Percentiles rank a stretch among this genome's conserved stretches.
Evolutionary conservation across 495 filamentous ascomycete genomes (phyloP).

Genomic region (Talaromyces trachyspermus): DNA sequence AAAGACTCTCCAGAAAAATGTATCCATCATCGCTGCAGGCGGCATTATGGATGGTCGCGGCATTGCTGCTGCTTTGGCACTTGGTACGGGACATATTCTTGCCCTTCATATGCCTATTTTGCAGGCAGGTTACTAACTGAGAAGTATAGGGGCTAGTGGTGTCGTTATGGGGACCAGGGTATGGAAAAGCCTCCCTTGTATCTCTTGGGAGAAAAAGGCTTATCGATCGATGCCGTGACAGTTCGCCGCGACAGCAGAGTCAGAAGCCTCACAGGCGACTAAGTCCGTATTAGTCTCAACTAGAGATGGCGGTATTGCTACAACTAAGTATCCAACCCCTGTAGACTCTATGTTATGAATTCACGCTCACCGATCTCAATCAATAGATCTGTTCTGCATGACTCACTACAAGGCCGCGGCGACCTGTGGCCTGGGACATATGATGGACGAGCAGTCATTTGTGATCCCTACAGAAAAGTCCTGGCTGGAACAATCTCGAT

Average conservation of each 20-base stretch:
- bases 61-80: slow-evolving; percentile 49
- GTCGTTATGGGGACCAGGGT: slow-evolving; percentile 59
- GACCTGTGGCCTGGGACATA: slow-evolving; percentile 22
- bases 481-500: slow-evolving; percentile 10
- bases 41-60: slow-evolving; percentile 56
- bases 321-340: slow-evolving; percentile 18
- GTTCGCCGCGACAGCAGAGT: slow-evolving; percentile 20
- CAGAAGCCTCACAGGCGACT: slow-evolving; percentile 13
- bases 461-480: slow-evolving; percentile 14
- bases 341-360: slow-evolving; percentile 18
- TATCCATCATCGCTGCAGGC: slow-evolving; percentile 57
- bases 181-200: not conserved
- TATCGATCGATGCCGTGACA: slow-evolving; percentile 7
- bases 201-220: no score
- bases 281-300: slow-evolving; percentile 17
- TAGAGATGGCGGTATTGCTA: slow-evolving; percentile 17
- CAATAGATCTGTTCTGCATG: not conserved
- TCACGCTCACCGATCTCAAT: slow-evolving; percentile 1
- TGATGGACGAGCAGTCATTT: slow-evolving; percentile 20
- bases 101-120: not conserved
- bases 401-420: not conserved
- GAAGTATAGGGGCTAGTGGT: slow-evolving; percentile 39
- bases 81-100: no score
- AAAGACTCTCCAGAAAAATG: slow-evolving; percentile 31
- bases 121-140: not conserved